Base-by-base conservation (phyloP, 2,329 filamentous ascomycete species). In the Aotearoamyces nothofagi region DNA sequence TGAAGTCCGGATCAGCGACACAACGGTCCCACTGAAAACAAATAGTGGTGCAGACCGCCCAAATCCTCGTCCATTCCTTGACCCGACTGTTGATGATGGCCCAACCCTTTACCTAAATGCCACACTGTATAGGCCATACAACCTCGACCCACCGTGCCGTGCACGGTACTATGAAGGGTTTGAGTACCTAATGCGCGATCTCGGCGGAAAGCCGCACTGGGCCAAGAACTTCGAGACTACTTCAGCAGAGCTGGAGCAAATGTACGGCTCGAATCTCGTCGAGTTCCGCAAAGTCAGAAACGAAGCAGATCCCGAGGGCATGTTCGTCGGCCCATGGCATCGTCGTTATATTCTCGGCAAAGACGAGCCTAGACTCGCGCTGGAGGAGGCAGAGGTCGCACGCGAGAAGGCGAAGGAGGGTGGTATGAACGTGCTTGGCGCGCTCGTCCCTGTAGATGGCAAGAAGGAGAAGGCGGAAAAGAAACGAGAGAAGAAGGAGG, bases 311-410 rank as follows among this genome's bases (percentile, higher is more conserved):
- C 77, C 78, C 0, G 71, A 84, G 35, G 83, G 83, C 32, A 77
- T 92, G 67, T 93, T 93, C 53, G 63, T 87, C 9, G 87, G 87
- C 2, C 75, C 84, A 27, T 98, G 87, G 87, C 83, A 94, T 53
- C 64, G 78, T 15, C 66, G 77, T 29, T 69, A 70, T 42, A 57
- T 93, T 8, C 51, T 69, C 26, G 49, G 61, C 2, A 34, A 44
- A 24, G 40, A 39, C 6, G 22, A 29, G 5, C 32, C 33, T 13
- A 33, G 32, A 20, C 29, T 47, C 8, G 35, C 39, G 3, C 27
- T 49, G 9, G 48, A 50, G 27, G 46, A 50, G 26, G 31, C 30
- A 4, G 48, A 47, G 24, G 33, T 45, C 5, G 30, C 29, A 7
- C 34, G 46, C 20, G 35, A 34, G 27, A 36, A 34, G 15, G 10